Evolutionary conservation across 352 stramenopile genomes (phyloP), one percentile per base, ranked within the genome.

Genomic region (Phytophthora tentaculata): DNA sequence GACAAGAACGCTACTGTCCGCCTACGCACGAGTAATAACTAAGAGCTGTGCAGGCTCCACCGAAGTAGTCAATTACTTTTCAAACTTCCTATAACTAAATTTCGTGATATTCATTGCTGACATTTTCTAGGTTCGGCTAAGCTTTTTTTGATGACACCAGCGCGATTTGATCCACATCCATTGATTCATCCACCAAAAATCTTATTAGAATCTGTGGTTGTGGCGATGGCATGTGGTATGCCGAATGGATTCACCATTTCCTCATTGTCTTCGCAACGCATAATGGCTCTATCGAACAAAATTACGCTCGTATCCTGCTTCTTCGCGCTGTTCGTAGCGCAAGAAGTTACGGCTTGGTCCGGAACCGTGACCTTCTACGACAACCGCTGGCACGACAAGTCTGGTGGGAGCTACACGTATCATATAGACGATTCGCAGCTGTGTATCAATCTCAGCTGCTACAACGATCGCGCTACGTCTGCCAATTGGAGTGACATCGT

Each of bases 391-490:
- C 37, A 69, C 19, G 54, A 64, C 48, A 32, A 51, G 10, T 19
- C 8, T 17, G 60, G 60, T 26, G 52, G 47, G 35, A 56, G 13
- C 12, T 73, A 73, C 59, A 65, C 26, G 24, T 73, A 73, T 41
- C 14, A 35, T 13, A 56, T 64, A 9, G 39, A 56, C 17, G 47
- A 76, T 16, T 69, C 64, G 7, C 55, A 73, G 37, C 48, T 66
- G 19, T 76, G 69, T 43, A 59, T 73, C 41, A 76, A 76, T 48
- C 58, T 76, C 3, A 77, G 65, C 37, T 77, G 69, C 65, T 77
- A 65, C 55, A 63, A 77, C 14, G 49, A 77, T 39, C 63, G 61
- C 10, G 60, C 69, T 14, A 62, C 55, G 0, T 77, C 69, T 1
- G 59, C 48, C 37, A 61, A 74, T 23, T 77, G 60, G 65, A 62